A percentile compares a stretch with the other conserved stretches of the same genome.
phyloP scores from a whole-genome alignment of 345 rosid genomes.

The Euclidium syriacum region DNA sequence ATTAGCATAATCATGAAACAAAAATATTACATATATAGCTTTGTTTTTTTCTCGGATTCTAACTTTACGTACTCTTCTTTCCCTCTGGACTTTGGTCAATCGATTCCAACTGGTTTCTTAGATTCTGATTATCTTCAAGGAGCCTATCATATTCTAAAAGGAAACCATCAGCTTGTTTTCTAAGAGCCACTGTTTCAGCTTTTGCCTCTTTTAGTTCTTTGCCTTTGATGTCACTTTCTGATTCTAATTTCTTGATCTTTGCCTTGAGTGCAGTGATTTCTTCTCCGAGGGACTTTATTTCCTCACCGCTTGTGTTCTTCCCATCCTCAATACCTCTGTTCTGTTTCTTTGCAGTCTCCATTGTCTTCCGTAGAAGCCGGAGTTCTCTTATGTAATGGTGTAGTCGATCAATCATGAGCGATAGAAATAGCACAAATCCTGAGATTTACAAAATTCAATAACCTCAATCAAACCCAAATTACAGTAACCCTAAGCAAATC shows the following conservation, averaged over 20 bases:
- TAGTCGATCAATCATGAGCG: slow-evolving; percentile 78
- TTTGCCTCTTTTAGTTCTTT: slow-evolving; percentile 52
- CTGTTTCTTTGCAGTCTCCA: slow-evolving; percentile 75
- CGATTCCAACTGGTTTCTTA: slow-evolving; percentile 59
- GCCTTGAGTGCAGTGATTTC: slow-evolving; percentile 40
- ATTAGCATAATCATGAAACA: too few relatives aligned
- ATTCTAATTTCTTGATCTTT: slow-evolving; percentile 47
- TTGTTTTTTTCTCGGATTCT: too few relatives aligned
- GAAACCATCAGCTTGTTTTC: slow-evolving; percentile 68
- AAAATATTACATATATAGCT: too few relatives aligned
- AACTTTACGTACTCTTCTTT: slow-evolving; percentile 41
- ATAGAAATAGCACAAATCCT: slow-evolving; percentile 76
- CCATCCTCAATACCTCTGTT: slow-evolving; percentile 54
- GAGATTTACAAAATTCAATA: neutral
- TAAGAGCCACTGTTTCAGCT: slow-evolving; percentile 56
- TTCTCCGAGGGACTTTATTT: slow-evolving; percentile 43
- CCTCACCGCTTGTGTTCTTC: slow-evolving; percentile 40
- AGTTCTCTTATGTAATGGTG: slow-evolving; percentile 90
- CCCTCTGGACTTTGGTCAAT: slow-evolving; percentile 45
- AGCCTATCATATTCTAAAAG: slow-evolving; percentile 65
- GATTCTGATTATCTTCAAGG: slow-evolving; percentile 68
- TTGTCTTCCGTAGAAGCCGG: slow-evolving; percentile 61
- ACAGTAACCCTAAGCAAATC: neutral
- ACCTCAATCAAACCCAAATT: neutral
- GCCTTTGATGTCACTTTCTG: slow-evolving; percentile 42